Evolutionary conservation across 2,329 filamentous ascomycete species (phyloP), one percentile per base, ranked within the genome.

Genomic region (Penicillium sp.): DNA sequence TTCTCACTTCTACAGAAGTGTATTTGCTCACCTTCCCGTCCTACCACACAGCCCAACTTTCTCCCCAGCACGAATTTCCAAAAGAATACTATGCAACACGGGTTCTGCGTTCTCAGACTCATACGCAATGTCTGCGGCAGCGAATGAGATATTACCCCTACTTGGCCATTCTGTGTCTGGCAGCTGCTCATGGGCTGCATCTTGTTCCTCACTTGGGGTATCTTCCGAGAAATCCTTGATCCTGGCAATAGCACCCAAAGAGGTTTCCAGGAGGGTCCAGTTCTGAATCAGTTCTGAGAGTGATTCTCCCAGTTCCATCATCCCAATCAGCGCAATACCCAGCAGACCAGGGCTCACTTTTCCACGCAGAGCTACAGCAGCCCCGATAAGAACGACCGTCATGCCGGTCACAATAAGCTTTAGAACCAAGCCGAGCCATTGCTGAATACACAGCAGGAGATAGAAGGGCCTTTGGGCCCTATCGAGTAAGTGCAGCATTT

Each of bases 221-320:
- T 76, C 75, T 50, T 68, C 71, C 33, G 75, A 73, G 40, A 84
- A 84, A 7, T 76, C 76, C 61, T 80, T 81, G 57, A 84, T 76
- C 21, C 83, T 74, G 1, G 78, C 72, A n/a, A 86, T 76, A 2
- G 82, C 81, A 10, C 82, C 83, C 38, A 86, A 75, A 15, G 78
- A 78, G 0, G 81, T 85, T 63, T 86, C 83, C 3, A 85, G 70
- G 16, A 75, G 70, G 0, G 82, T 84, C 81, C 82, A 85, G 33
- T 73, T 76, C 27, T 72, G 67, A 27, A 82, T 74, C 16, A 82
- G 67, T 6, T 33, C n/a, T 21, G 44, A 46, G 13, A 46, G 27
- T 9, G 13, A 4, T 1, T 21, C 7, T 13, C 76, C 79, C 52
- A 83, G 78, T 3, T 73, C 63, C 21, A 82, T 73, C 38, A 81